A percentile compares a stretch with the other conserved stretches of the same genome.
Conservation (phyloP, 2,329 filamentous ascomycete genomes). For the Claviceps sp. region DNA sequence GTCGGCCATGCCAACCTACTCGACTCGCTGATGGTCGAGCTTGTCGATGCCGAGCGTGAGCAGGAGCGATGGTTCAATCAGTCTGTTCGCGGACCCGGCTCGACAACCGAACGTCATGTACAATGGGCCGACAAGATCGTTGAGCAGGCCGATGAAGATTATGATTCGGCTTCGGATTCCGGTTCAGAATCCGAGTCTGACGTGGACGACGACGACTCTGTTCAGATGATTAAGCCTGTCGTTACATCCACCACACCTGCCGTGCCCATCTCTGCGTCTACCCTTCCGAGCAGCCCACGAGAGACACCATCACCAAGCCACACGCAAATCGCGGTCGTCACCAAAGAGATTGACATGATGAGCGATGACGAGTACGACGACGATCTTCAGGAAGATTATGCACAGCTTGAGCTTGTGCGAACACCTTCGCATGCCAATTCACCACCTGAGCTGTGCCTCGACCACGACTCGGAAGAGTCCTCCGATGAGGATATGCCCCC, state of each 20-base stretch:
- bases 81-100: slow-evolving; percentile 65
- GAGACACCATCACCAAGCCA: too few relatives aligned
- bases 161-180: slow-evolving; percentile 40
- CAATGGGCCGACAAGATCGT: slow-evolving; percentile 75
- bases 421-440: slow-evolving; percentile 52
- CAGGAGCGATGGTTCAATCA: slow-evolving; percentile 98
- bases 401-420: slow-evolving; percentile 53
- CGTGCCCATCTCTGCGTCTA: not conserved
- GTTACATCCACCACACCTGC: slow-evolving; percentile 15
- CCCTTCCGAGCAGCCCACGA: too few relatives aligned
- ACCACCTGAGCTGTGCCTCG: slow-evolving; percentile 53
- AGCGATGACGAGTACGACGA: slow-evolving; percentile 31
- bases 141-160: slow-evolving; percentile 60
- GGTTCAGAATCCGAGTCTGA: slow-evolving; percentile 32
- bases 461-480: slow-evolving; percentile 51
- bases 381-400: slow-evolving; percentile 51
- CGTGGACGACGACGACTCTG: slow-evolving; percentile 31
- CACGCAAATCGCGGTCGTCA: slow-evolving; percentile 14
- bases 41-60: slow-evolving; percentile 86
- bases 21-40: slow-evolving; percentile 82
- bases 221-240: not conserved
- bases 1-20: slow-evolving; percentile 98
- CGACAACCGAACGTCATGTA: slow-evolving; percentile 55
- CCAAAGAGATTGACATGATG: slow-evolving; percentile 25
- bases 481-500: slow-evolving; percentile 64